Base-by-base conservation (phyloP, 2,329 filamentous ascomycete species). In the Neofusicoccum laricinum region DNA sequence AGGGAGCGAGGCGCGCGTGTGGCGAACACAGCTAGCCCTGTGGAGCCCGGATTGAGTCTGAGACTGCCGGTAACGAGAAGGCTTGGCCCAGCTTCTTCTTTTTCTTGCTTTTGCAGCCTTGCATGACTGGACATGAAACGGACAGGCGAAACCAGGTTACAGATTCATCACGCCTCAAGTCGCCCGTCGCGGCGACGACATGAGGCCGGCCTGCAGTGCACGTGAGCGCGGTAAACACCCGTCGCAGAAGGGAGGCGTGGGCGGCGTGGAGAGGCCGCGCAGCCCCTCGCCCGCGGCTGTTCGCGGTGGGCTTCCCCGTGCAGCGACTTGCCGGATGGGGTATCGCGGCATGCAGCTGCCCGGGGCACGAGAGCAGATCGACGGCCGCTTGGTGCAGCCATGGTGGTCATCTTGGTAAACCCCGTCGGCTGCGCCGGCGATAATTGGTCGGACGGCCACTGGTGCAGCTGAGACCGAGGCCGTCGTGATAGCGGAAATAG, bases 51-150 rank as follows among this genome's bases (percentile, higher is more conserved):
- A 25, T 19, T 19, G 55, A 59, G 25, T 59, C 55, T 59, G 55
- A 59, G 55, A 59, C 55, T 59, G 55, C 40, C 55, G 55, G 55
- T 59, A 40, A 46, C 55, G 55, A 59, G 40, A 46, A 34, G 55
- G 55, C 55, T 59, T 59, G 55, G 55, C 55, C n/a, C 41, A 57
- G 40, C 41, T 19, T 32, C 53, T 57, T 46, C 30, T 36, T 57
- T 55, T 34, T 59, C 55, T 59, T 59, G 55, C 55, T 59, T 59
- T 59, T 46, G 25, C 41, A 21, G 55, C 55, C 55, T 59, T 59
- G 55, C 55, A 59, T 59, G 55, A 59, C 55, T 25, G 55, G 55
- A 59, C 55, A 46, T 59, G 55, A 59, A 59, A 59, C 55, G 55
- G 55, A 59, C 55, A 45, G 17, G 38, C 55, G 55, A 59, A 59